These are phyloP conservation scores for Cryptococcus sp. DNA, from an alignment of 1,284 basidiomycete genomes.

Conservation along the genomic window DNA sequence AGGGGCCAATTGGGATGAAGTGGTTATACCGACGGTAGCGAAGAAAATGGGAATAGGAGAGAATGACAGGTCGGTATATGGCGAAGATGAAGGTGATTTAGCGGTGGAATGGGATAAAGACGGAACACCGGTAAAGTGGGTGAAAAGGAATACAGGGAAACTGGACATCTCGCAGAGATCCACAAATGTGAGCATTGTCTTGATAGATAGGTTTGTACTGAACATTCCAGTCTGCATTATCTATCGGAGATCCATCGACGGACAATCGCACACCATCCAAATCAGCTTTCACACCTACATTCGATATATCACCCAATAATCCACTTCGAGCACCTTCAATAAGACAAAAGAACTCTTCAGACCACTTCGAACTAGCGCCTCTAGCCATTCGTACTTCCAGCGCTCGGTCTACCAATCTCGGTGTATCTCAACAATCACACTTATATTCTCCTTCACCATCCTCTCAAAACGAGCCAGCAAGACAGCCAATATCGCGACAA, in stretches of 20 bases:
- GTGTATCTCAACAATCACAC: background rate
- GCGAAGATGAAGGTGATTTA: constrained; percentile 30
- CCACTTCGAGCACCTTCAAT: background rate
- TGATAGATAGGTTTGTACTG: background rate
- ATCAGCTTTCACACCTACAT: constrained; percentile 1
- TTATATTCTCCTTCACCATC: background rate
- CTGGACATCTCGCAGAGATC: background rate
- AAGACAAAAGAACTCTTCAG: background rate
- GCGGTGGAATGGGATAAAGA: constrained; percentile 45
- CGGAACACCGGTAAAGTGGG: constrained; percentile 39
- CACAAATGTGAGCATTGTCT: background rate
- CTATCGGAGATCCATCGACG: background rate
- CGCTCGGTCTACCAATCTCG: background rate
- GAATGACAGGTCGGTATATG: background rate
- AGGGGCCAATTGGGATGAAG: constrained; percentile 47
- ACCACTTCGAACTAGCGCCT: background rate
- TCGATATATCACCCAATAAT: constrained; percentile 3
- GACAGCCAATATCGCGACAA: background rate
- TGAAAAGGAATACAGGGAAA: constrained; percentile 11
- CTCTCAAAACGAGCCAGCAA: background rate
- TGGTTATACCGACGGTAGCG: constrained; percentile 69
- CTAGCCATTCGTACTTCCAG: background rate
- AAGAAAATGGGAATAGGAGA: constrained; percentile 56
- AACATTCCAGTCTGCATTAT: background rate
- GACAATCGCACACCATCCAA: background rate